phyloP scores from a whole-genome alignment of 75 land plant genomes.

The Cryptomeria japonica region DNA sequence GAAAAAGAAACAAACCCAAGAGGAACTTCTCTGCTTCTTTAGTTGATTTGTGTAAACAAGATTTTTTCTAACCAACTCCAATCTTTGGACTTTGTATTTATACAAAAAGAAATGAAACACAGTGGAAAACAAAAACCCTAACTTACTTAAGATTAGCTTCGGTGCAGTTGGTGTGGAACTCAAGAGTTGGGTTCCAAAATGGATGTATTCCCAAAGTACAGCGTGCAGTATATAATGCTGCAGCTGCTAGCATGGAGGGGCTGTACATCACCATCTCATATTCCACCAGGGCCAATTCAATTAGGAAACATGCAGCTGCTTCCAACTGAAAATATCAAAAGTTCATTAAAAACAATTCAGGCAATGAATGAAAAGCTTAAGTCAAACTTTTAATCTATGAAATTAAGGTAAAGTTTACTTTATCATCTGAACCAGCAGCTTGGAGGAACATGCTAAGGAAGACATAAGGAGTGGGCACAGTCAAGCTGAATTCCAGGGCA shows the following conservation, averaged over 20 bases:
- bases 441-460: constrained; percentile 84
- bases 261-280: constrained; percentile 34
- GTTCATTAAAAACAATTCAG: background rate
- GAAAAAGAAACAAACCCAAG: background rate
- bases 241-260: constrained; percentile 46
- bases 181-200: constrained; percentile 30
- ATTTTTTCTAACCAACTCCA: no score
- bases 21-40: background rate
- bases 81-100: background rate
- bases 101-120: background rate
- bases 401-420: constrained; percentile 31
- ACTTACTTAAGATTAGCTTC: constrained; percentile 37
- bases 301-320: constrained; percentile 59
- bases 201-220: constrained; percentile 16
- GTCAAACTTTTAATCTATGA: background rate
- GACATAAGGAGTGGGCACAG: constrained; percentile 83
- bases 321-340: constrained; percentile 43
- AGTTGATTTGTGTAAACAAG: background rate
- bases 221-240: constrained; percentile 40
- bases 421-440: constrained; percentile 58
- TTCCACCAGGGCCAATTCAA: constrained; percentile 61
- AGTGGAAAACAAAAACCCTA: background rate
- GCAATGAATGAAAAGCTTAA: background rate
- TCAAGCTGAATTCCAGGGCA: constrained; percentile 72
- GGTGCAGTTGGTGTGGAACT: constrained; percentile 34